These are phyloP conservation scores for Dysphania ambrosioides DNA, from an alignment of 148 eudicot genomes.

Conservation along the genomic window DNA sequence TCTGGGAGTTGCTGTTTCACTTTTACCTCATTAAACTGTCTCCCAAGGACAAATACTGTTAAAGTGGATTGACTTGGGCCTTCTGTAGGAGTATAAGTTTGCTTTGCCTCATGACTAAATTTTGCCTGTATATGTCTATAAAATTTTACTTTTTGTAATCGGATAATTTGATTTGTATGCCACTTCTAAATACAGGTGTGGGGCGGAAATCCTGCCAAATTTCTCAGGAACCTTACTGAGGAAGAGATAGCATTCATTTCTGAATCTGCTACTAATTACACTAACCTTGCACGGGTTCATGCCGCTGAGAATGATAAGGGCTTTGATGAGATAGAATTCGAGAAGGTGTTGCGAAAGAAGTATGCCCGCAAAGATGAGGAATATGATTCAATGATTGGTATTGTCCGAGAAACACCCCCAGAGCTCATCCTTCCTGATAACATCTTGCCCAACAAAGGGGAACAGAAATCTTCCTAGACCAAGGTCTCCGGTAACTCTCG, in stretches of 20 bases:
- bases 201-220: constrained; percentile 90
- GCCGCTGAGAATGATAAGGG: constrained; percentile 83
- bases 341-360: constrained; percentile 81
- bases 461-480: constrained; percentile 39
- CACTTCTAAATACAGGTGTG: constrained; percentile 36
- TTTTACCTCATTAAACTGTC: background rate
- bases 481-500: constrained; percentile 5
- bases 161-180: background rate
- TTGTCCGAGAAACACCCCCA: constrained; percentile 64
- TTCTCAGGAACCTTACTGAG: constrained; percentile 80
- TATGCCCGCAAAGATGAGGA: constrained; percentile 67
- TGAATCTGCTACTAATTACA: constrained; percentile 69
- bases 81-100: too few species aligned
- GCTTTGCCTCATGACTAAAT: too few species aligned
- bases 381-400: constrained; percentile 71
- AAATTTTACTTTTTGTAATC: too few species aligned
- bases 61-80: too few species aligned
- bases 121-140: too few species aligned
- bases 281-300: constrained; percentile 70
- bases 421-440: constrained; percentile 63
- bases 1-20: background rate
- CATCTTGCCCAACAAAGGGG: constrained; percentile 43
- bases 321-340: constrained; percentile 77
- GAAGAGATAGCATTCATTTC: constrained; percentile 85
- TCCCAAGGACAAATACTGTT: background rate